Base-by-base conservation (phyloP, 2,329 filamentous ascomycete genomes). In the Diaporthe helianthi region DNA sequence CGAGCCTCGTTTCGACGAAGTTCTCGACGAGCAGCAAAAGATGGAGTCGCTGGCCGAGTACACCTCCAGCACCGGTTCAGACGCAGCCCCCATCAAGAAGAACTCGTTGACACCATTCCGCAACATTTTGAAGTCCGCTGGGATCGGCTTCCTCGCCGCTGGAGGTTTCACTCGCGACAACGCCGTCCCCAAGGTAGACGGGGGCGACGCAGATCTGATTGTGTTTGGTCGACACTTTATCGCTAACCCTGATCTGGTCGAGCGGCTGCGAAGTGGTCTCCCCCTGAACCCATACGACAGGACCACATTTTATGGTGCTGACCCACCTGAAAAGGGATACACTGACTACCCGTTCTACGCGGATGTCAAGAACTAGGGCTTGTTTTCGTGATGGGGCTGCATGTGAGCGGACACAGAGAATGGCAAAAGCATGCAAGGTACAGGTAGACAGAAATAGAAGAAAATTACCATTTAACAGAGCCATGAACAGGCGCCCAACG, bases 171-270 rank as follows among this genome's bases (percentile, higher is more conserved):
- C 76, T 36, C 71, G 79, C 0, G 79, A 77, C 46, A 76, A 78
- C 52, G 78, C 80, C 0, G 80, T 79, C 1, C 79, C 85, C 76
- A 72, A 84, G 67, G 52, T 79, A 4, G 80, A 83, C 69, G 77
- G 74, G 17, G 78, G 80, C n/a, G 76, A 78, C 26, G 80, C 84
- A 53, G 74, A 85, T n/a, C 76, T 76, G 24, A 78, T 84, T 19
- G 82, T 81, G 1, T 85, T 85, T 74, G 84, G 84, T 12, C 75
- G 84, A 22, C 80, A 80, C 67, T 86, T 84, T 68, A 84, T 86
- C 72, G 78, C 79, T 24, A 86, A 79, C 10, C 84, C 84, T 2
- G 84, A 86, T 73, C 73, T 86, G 52, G 79, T 81, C 2, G 84
- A 79, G 71, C 77, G 83, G 24, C 65, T 86, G 41, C 67, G 79